phyloP scores from a whole-genome alignment of 345 rosid species.

The Reutealis trisperma region DNA sequence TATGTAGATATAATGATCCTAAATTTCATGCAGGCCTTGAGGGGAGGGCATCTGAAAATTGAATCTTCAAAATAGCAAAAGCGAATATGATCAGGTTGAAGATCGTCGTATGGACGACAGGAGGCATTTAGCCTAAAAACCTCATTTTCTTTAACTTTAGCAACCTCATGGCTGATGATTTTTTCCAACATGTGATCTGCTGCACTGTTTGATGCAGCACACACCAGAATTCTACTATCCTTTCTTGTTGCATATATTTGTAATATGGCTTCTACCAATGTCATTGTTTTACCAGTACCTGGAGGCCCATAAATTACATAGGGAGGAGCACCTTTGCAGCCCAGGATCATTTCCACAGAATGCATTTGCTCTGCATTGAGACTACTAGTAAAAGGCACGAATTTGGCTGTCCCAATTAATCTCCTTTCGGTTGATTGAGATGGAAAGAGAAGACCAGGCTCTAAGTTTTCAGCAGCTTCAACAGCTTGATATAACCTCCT shows the following conservation, averaged over 20 bases:
- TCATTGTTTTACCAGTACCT: constrained; percentile 92
- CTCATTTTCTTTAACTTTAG: constrained; percentile 49
- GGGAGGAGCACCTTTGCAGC: constrained; percentile 81
- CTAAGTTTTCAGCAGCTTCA: constrained; percentile 52
- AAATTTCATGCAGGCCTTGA: constrained; percentile 46
- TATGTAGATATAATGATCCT: constrained; percentile 72
- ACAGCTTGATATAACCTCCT: constrained; percentile 75
- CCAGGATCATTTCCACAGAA: constrained; percentile 68
- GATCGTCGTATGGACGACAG: constrained; percentile 65
- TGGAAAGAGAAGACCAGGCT: constrained; percentile 60
- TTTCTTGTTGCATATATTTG: constrained; percentile 54
- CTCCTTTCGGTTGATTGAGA: constrained; percentile 40
- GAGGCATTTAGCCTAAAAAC: constrained; percentile 84
- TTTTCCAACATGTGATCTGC: constrained; percentile 78
- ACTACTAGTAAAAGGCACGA: constrained; percentile 48
- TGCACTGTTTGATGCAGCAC: constrained; percentile 88
- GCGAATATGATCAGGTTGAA: constrained; percentile 54
- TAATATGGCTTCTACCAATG: constrained; percentile 72
- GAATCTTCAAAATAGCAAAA: constrained; percentile 67
- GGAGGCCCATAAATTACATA: constrained; percentile 92
- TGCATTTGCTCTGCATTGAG: constrained; percentile 77
- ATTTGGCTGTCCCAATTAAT: constrained; percentile 40
- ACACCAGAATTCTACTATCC: constrained; percentile 60
- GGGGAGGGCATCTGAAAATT: constrained; percentile 69
- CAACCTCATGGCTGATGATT: constrained; percentile 47